Evolutionary conservation across 306 rosid species (phyloP).

Genomic region (Mucuna pruriens): DNA sequence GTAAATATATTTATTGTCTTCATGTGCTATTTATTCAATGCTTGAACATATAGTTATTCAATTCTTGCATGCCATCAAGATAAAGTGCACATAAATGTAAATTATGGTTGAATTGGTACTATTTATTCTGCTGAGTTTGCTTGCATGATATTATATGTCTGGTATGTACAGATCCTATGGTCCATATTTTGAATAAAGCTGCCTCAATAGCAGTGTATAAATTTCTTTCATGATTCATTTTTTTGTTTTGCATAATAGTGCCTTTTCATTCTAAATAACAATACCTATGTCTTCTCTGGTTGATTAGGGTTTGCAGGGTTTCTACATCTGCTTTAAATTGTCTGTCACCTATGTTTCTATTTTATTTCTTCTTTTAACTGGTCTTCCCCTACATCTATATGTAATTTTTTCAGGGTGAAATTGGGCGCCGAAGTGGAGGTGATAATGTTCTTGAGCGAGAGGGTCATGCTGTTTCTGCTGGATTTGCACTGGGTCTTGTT

Average conservation of each 20-base stretch:
- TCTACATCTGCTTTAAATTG: slow-evolving; percentile 29
- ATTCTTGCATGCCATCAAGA: slow-evolving; percentile 11
- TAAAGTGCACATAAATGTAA: not conserved
- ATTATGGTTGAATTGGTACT: not conserved
- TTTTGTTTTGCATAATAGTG: not conserved
- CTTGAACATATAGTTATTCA: slow-evolving; percentile 23
- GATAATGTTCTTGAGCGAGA: slow-evolving; percentile 98
- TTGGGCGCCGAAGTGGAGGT: slow-evolving; percentile 95
- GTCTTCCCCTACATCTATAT: not conserved
- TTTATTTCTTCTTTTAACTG: slow-evolving; percentile 28
- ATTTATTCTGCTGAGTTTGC: slow-evolving; percentile 21
- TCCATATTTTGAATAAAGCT: slow-evolving; percentile 4
- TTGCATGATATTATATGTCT: slow-evolving; percentile 25
- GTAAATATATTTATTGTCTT: slow-evolving; percentile 52
- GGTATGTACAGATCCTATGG: not conserved
- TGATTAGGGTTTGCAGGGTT: slow-evolving; percentile 21
- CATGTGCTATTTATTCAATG: slow-evolving; percentile 34
- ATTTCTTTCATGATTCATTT: slow-evolving; percentile 32
- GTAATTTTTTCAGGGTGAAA: slow-evolving; percentile 69
- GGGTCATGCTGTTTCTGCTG: slow-evolving; percentile 98
- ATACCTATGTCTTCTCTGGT: slow-evolving; percentile 21
- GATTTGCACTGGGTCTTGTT: slow-evolving; percentile 95
- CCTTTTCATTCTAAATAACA: not conserved
- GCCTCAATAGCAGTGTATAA: slow-evolving; percentile 21
- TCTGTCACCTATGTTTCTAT: slow-evolving; percentile 26